A percentile compares a stretch with the other conserved stretches of the same genome.
phyloP scores from a whole-genome alignment of 1,139 yeast genomes.

The Suhomyces coccinellae region DNA sequence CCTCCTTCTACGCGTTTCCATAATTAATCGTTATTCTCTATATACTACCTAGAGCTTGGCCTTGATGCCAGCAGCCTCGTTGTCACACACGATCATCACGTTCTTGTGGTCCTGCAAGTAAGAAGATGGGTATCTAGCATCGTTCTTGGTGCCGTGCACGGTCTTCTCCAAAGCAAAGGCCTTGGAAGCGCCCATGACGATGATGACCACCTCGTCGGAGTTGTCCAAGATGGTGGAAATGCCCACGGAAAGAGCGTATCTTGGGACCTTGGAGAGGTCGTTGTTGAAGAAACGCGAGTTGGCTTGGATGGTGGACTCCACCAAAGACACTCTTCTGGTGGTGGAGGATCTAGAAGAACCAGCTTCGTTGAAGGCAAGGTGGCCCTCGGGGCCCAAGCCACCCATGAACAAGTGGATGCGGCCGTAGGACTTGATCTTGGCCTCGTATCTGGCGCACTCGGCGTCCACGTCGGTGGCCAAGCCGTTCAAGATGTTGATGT shows the following conservation, averaged over 20 bases:
- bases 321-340: slow-evolving; percentile 54
- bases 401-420: slow-evolving; percentile 60
- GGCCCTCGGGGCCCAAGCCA: slow-evolving; percentile 67
- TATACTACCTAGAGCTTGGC: slow-evolving; percentile 27
- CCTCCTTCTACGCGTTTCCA: not conserved
- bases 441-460: slow-evolving; percentile 55
- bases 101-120: slow-evolving; percentile 49
- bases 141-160: slow-evolving; percentile 36
- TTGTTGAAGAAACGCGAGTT: slow-evolving; percentile 57
- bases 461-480: slow-evolving; percentile 44
- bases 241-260: slow-evolving; percentile 57
- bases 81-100: slow-evolving; percentile 48
- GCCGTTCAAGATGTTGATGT: slow-evolving; percentile 60
- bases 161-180: slow-evolving; percentile 47
- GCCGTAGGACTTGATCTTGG: slow-evolving; percentile 49
- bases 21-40: not conserved
- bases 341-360: slow-evolving; percentile 50
- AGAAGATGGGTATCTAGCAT: slow-evolving; percentile 44
- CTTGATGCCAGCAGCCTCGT: slow-evolving; percentile 42
- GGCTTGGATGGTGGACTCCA: slow-evolving; percentile 54
- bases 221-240: slow-evolving; percentile 62
- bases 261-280: slow-evolving; percentile 52
- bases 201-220: slow-evolving; percentile 52
- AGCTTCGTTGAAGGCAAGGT: slow-evolving; percentile 62
- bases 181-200: slow-evolving; percentile 50